These are phyloP conservation scores for Akanthomyces dipterigenus DNA, from an alignment of 2,329 filamentous ascomycete genomes.

Conservation along the genomic window DNA sequence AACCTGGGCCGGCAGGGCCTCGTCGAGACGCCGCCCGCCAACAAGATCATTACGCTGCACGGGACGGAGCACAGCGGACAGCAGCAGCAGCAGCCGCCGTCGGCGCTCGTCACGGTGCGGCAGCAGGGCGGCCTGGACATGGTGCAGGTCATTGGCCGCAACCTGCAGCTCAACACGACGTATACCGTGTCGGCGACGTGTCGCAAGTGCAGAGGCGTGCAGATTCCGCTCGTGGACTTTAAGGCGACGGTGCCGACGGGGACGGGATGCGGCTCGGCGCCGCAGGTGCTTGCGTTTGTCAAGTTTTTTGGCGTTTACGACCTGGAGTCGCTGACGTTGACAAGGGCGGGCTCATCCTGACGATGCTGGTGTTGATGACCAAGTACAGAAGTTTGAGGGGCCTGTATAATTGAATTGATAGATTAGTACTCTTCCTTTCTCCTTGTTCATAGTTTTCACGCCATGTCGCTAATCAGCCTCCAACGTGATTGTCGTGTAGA, in stretches of 20 bases:
- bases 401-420: neutral
- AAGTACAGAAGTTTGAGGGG: too few relatives aligned
- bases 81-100: neutral
- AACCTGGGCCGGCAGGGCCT: constrained; percentile 13
- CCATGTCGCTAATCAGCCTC: too few relatives aligned
- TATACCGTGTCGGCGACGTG: constrained; percentile 12
- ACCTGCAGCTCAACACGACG: constrained; percentile 12
- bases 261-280: constrained; percentile 12
- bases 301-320: constrained; percentile 13
- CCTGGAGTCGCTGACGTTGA: neutral
- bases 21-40: constrained; percentile 1
- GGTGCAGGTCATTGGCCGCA: constrained; percentile 14
- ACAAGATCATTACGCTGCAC: constrained; percentile 9
- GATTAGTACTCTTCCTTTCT: neutral
- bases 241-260: constrained; percentile 5
- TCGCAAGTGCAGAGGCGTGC: neutral
- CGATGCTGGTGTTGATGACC: too few relatives aligned
- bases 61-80: neutral
- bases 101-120: constrained; percentile 13
- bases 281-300: constrained; percentile 13
- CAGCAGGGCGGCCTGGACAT: constrained; percentile 13
- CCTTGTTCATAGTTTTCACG: neutral
- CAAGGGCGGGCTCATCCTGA: neutral
- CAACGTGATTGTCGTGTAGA: neutral
- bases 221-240: constrained; percentile 14